These are phyloP conservation scores for Gynochthodes officinalis DNA, from an alignment of 257 asterid genomes.

Conservation along the genomic window DNA sequence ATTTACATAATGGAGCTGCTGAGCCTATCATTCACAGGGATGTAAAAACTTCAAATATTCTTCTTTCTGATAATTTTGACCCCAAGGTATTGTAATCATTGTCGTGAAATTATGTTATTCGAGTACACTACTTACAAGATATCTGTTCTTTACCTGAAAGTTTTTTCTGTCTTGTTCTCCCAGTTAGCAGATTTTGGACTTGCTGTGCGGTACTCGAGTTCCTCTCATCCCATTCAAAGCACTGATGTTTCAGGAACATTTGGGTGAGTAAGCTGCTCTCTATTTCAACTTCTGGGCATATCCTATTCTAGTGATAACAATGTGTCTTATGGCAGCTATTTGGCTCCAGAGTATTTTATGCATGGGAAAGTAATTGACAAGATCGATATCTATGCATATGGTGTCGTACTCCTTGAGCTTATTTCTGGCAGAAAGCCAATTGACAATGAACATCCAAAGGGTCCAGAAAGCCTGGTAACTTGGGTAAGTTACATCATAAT, in stretches of 20 bases:
- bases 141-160: neutral
- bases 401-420: conserved; percentile 93
- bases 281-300: conserved; percentile 10
- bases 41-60: conserved; percentile 91
- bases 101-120: neutral
- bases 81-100: conserved; percentile 57
- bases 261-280: conserved; percentile 54
- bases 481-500: conserved; percentile 58
- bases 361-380: conserved; percentile 73
- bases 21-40: conserved; percentile 82
- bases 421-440: conserved; percentile 85
- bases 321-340: conserved; percentile 48
- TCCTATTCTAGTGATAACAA: neutral
- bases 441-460: conserved; percentile 54
- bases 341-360: conserved; percentile 92
- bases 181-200: conserved; percentile 96
- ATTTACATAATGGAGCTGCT: conserved; percentile 50
- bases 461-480: conserved; percentile 75
- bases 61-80: conserved; percentile 71
- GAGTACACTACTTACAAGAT: neutral
- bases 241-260: conserved; percentile 87
- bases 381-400: conserved; percentile 88
- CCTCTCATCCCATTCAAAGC: conserved; percentile 48
- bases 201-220: conserved; percentile 68
- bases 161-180: neutral